Conservation (phyloP, 2,329 filamentous ascomycete genomes). For the Trichoderma sp. region DNA sequence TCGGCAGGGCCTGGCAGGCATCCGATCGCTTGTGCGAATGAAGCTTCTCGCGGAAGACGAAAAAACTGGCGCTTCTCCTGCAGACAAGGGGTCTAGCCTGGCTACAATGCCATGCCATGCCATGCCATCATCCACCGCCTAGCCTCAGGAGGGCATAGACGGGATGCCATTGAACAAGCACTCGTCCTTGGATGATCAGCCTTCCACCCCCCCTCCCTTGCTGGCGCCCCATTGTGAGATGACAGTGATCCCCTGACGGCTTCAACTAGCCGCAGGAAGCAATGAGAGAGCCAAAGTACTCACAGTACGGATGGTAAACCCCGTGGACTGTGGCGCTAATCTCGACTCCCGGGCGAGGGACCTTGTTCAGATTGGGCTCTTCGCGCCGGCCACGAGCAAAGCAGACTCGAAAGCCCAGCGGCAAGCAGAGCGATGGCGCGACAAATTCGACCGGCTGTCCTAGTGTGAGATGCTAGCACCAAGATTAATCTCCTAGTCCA, state of each 20-base stretch:
- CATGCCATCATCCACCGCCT: not conserved
- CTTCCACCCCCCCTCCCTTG: not conserved
- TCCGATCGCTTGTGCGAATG: constrained; percentile 17
- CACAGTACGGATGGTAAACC: constrained; percentile 1
- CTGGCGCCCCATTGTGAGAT: constrained; percentile 3
- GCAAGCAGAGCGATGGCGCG: not conserved
- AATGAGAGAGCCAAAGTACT: not conserved
- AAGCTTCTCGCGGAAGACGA: not conserved
- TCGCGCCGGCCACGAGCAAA: not conserved
- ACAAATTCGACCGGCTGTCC: not conserved
- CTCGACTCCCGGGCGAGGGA: not conserved
- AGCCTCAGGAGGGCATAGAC: not conserved
- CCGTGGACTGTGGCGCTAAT: constrained; percentile 11
- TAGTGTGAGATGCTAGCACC: constrained; percentile 10
- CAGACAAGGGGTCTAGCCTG: not conserved
- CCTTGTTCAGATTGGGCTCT: not conserved
- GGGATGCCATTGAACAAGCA: not conserved
- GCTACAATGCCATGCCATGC: not conserved
- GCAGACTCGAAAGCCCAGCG: not conserved
- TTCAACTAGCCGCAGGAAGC: not conserved
- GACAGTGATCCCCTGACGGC: constrained; percentile 8
- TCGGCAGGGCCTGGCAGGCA: constrained; percentile 15
- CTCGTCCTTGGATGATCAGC: not conserved
- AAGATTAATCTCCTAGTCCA: not conserved
- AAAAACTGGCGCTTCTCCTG: not conserved